Base-by-base conservation (phyloP, 768 basidiomycete genomes). In the Polyporus arcularius region DNA sequence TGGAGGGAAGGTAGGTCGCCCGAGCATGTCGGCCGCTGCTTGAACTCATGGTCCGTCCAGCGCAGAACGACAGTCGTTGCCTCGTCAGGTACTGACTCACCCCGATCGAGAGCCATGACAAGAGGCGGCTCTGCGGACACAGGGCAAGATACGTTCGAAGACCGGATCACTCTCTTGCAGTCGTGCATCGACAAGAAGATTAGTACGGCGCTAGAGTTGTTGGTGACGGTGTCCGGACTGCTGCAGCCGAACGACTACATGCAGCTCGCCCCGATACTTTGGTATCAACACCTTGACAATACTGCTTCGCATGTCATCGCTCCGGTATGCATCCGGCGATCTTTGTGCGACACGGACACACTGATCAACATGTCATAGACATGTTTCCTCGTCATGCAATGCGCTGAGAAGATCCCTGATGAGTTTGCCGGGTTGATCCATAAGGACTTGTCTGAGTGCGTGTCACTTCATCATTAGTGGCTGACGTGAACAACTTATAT, bases 381-480 rank as follows among this genome's bases (percentile, higher is more conserved):
- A 4, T 85, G 82, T 65, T 90, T 87, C 68, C 73, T 92, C 26
- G 60, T 85, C 28, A 90, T 89, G 86, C 87, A 89, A 70, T 87
- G 83, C 64, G 87, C 86, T 0, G 90, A 90, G 70, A 88, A 83
- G 72, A 74, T 73, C 0, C 76, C 85, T 0, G 57, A 75, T 38
- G 80, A 83, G n/a, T 73, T 86, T 40, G 62, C 80, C 9, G 74
- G 77, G 2, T 65, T 79, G 26, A 80, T 90, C 21, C 79, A 85
- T 63, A 71, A 79, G 50, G 85, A 89, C 57, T 63, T 88, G 42
- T 77, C 76, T 38, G 86, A 83, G 87, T 87, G 64, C n/a, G 61
- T 41, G n/a, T 30, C n/a, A 6, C 9, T 3, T 40, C 4, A n/a
- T 16, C 15, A 28, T 16, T 9, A 26, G 1, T 26, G 26, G 6